Conservation (phyloP, 345 rosid species). For the Aquilaria sinensis region DNA sequence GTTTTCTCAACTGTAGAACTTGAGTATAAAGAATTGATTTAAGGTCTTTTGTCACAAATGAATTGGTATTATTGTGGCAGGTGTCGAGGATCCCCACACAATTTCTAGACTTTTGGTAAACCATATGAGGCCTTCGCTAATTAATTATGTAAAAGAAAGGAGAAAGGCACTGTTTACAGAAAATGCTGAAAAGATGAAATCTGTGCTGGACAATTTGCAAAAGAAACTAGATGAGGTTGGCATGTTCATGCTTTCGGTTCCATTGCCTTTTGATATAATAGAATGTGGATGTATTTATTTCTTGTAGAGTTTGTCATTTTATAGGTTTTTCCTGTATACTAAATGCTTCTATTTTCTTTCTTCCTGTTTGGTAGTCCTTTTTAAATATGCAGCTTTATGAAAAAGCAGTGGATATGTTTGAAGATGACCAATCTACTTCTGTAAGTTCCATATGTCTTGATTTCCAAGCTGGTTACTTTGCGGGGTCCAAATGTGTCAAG, state of each 20-base stretch:
- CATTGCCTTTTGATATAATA: conserved; percentile 1
- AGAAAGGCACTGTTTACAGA: conserved; percentile 78
- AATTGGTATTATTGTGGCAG: conserved; percentile 34
- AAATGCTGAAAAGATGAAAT: conserved; percentile 76
- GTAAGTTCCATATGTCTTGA: conserved; percentile 40
- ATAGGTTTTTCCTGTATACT: conserved; percentile 2
- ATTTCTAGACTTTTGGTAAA: conserved; percentile 56
- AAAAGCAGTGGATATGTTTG: conserved; percentile 83
- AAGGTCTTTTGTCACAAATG: conserved; percentile 2
- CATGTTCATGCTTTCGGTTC: conserved; percentile 14
- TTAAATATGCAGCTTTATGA: conserved; percentile 88
- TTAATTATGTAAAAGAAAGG: conserved; percentile 68
- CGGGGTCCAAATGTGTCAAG: conserved; percentile 20
- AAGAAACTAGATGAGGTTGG: conserved; percentile 90
- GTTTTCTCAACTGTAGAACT: conserved; percentile 19
- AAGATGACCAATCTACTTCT: conserved; percentile 80
- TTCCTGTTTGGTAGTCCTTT: conserved; percentile 56
- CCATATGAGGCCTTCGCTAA: conserved; percentile 78
- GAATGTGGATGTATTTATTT: too few relatives aligned
- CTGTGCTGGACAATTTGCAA: conserved; percentile 74
- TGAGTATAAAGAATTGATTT: too few relatives aligned
- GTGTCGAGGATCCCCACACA: conserved; percentile 50
- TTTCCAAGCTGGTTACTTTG: conserved; percentile 4
- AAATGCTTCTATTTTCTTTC: conserved; percentile 2
- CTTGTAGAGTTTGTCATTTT: background rate